phyloP scores from a whole-genome alignment of 768 basidiomycete genomes.

The Lactifluus echinatus region DNA sequence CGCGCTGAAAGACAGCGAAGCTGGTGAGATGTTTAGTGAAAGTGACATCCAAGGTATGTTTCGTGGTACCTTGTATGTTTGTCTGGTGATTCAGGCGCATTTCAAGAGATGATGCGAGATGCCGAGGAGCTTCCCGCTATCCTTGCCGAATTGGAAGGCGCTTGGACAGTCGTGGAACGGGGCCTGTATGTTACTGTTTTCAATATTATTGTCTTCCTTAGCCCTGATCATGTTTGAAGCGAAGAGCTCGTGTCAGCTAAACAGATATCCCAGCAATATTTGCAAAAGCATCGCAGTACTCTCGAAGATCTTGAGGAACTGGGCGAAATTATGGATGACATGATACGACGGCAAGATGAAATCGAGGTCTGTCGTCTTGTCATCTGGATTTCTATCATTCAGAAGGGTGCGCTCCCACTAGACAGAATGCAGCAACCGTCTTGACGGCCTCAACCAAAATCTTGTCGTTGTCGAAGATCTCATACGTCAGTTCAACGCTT shows the following conservation, averaged over 20 bases:
- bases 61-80: background rate
- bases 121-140: slow-evolving; percentile 70
- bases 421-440: slow-evolving; percentile 44
- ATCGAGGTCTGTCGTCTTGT: slow-evolving; percentile 45
- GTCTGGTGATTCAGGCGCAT: slow-evolving; percentile 1
- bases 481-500: slow-evolving; percentile 56
- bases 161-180: slow-evolving; percentile 41
- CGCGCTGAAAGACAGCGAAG: slow-evolving; percentile 58
- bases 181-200: slow-evolving; percentile 43
- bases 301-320: slow-evolving; percentile 67
- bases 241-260: slow-evolving; percentile 41
- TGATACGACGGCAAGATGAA: slow-evolving; percentile 59
- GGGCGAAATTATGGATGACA: slow-evolving; percentile 70
- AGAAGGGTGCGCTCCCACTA: slow-evolving; percentile 22
- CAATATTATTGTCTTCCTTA: background rate
- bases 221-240: slow-evolving; percentile 30
- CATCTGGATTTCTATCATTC: background rate
- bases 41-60: slow-evolving; percentile 57
- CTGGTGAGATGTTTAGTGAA: slow-evolving; percentile 56
- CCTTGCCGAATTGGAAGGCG: slow-evolving; percentile 61
- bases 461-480: slow-evolving; percentile 55
- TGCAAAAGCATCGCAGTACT: slow-evolving; percentile 41
- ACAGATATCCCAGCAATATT: slow-evolving; percentile 35
- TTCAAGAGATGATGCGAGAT: slow-evolving; percentile 72
- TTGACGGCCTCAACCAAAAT: slow-evolving; percentile 51